Conservation (phyloP, 106 monocot species). For the Apostasia ramifera region DNA sequence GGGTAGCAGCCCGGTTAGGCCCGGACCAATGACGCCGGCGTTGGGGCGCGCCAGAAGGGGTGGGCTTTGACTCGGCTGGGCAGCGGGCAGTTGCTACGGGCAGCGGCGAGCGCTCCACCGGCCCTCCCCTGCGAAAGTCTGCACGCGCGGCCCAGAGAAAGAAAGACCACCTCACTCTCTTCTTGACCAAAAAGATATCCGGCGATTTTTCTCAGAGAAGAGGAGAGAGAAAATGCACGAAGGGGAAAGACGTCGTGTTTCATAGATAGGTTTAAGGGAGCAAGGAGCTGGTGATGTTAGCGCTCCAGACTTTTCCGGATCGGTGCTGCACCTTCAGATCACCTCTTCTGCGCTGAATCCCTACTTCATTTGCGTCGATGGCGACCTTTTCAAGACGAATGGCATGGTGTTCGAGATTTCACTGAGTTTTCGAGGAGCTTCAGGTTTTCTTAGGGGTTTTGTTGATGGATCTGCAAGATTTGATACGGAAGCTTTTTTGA, state of each 20-base stretch:
- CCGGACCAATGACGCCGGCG: slow-evolving; percentile 5
- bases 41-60: not conserved
- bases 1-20: not conserved
- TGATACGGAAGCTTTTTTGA: slow-evolving; percentile 1
- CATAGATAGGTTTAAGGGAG: too few relatives aligned
- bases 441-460: not conserved
- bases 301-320: slow-evolving; percentile 2
- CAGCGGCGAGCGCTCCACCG: slow-evolving; percentile 6
- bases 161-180: not conserved
- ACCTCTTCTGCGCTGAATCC: not conserved
- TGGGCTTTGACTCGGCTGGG: slow-evolving; percentile 10
- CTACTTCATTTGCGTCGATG: not conserved
- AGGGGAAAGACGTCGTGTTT: not conserved
- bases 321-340: not conserved
- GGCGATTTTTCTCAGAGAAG: slow-evolving; percentile 23
- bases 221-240: not conserved
- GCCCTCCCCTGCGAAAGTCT: not conserved
- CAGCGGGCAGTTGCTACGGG: slow-evolving; percentile 17
- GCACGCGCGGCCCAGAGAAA: not conserved
- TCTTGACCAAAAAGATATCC: slow-evolving; percentile 16
- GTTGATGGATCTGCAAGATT: slow-evolving; percentile 17
- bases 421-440: not conserved
- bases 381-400: not conserved
- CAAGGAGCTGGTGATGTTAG: not conserved
- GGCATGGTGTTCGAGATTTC: slow-evolving; percentile 3